Evolutionary conservation across 1,139 yeast genomes (phyloP), one percentile per base, ranked within the genome.

Genomic region (Martiniozyma asiatica): DNA sequence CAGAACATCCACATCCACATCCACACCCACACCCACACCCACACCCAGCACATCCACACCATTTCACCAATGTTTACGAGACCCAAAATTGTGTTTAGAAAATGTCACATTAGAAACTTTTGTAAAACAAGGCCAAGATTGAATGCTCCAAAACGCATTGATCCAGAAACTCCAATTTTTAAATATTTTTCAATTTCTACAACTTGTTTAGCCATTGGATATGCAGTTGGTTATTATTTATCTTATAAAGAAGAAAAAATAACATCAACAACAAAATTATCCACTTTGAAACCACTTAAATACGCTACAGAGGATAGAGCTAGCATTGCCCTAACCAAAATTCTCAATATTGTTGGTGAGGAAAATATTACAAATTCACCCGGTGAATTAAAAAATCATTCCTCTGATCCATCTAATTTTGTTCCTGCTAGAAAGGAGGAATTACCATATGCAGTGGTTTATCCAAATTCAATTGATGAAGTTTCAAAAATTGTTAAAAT

Each of bases 351-450:
- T 6, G 60, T 73, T 7, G 77, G 76, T 2, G 41, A 38, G 10
- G 61, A 56, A 2, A 56, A 63, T 30, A 55, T 65, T 23, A 51
- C 64, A 6, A 42, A 41, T 1, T 38, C 52, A 2, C 35, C 38
- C 48, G 66, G 44, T 38, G 61, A 42, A 48, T 25, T 50, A 9
- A 28, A 35, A 12, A 52, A 66, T 8, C 84, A 75, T 39, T 59
- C 80, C 0, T 81, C 73, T 45, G 66, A 78, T 24, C 68, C 70
- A 32, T 78, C 73, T 52, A 62, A 65, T 32, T 74, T 79, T 20
- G 79, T 77, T 39, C 77, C 71, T 35, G 77, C 87, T 2, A 58
- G 56, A 17, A 30, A 29, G 2, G 51, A 57, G 18, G 70, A 80
- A 43, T 54, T 56, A 17, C 89, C 93, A 0, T 58, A 59, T 25